These are phyloP conservation scores for Coniochaeta sp. DNA, from an alignment of 2,329 filamentous ascomycete genomes.

Conservation along the genomic window DNA sequence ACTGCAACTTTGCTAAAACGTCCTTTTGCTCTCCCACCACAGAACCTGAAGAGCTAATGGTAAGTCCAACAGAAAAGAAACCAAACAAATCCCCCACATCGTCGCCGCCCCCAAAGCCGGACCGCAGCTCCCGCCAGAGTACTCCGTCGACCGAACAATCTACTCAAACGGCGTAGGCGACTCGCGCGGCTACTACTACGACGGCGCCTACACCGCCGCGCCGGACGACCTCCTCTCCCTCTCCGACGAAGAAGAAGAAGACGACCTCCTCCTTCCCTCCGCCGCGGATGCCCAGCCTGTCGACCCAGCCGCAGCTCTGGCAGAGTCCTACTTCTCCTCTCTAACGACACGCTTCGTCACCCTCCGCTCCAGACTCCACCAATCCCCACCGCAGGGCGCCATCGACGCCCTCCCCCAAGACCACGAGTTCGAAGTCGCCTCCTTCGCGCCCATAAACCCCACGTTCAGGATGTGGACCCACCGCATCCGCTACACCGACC, in stretches of 20 bases:
- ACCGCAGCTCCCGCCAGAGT: constrained; percentile 38
- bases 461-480: constrained; percentile 45
- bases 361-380: constrained; percentile 57
- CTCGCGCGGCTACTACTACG: constrained; percentile 60
- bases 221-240: constrained; percentile 28
- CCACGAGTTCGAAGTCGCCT: constrained; percentile 48
- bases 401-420: constrained; percentile 45
- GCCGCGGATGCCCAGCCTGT: constrained; percentile 19
- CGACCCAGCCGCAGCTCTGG: constrained; percentile 33
- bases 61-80: constrained; percentile 61
- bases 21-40: constrained; percentile 6
- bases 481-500: constrained; percentile 45
- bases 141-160: constrained; percentile 31
- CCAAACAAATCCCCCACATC: constrained; percentile 64
- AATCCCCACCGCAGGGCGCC: constrained; percentile 42
- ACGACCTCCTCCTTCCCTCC: constrained; percentile 16
- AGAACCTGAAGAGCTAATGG: constrained; percentile 30
- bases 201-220: constrained; percentile 70
- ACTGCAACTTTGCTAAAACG: constrained; percentile 20
- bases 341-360: constrained; percentile 57
- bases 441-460: constrained; percentile 43
- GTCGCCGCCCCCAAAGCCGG: constrained; percentile 56
- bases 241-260: constrained; percentile 17
- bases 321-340: constrained; percentile 59
- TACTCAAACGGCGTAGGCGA: constrained; percentile 45